Evolutionary conservation across 2,329 filamentous ascomycete species (phyloP).

Genomic region (Escovopsis weberi): DNA sequence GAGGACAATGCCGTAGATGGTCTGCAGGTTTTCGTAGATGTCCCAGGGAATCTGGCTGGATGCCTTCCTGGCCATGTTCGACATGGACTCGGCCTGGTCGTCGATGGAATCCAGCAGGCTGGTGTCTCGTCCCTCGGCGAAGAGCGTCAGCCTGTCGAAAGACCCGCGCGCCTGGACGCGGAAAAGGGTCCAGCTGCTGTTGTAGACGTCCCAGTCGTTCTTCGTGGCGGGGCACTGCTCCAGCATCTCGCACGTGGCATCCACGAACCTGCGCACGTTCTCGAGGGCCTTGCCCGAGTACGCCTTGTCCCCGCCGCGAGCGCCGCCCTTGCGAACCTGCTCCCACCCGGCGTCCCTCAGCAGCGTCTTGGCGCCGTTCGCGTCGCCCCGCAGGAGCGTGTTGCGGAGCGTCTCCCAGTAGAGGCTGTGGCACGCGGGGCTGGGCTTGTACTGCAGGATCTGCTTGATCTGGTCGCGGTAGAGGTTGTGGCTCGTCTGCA

Average conservation of each 20-base stretch:
- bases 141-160: constrained; percentile 55
- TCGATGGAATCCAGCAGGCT: constrained; percentile 17
- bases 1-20: constrained; percentile 66
- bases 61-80: constrained; percentile 58
- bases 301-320: constrained; percentile 45
- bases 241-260: constrained; percentile 53
- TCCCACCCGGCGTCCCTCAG: constrained; percentile 67
- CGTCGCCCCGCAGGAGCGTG: constrained; percentile 59
- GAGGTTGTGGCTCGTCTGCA: constrained; percentile 59
- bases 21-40: constrained; percentile 72
- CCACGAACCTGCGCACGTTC: constrained; percentile 60
- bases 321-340: constrained; percentile 55
- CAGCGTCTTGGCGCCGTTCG: constrained; percentile 50
- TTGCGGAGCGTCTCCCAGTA: constrained; percentile 82
- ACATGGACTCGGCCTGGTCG: constrained; percentile 34
- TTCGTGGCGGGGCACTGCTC: constrained; percentile 56
- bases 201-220: constrained; percentile 70
- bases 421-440: constrained; percentile 58
- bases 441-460: constrained; percentile 49
- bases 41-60: constrained; percentile 82
- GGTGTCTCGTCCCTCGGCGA: constrained; percentile 60
- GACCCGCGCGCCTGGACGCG: constrained; percentile 58
- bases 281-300: constrained; percentile 66
- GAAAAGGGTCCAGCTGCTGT: constrained; percentile 72
- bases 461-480: constrained; percentile 52